Percentiles rank a stretch among this genome's conserved stretches.
phyloP scores from a whole-genome alignment of 1,284 basidiomycete genomes.

The Papiliotrema terrestris region DNA sequence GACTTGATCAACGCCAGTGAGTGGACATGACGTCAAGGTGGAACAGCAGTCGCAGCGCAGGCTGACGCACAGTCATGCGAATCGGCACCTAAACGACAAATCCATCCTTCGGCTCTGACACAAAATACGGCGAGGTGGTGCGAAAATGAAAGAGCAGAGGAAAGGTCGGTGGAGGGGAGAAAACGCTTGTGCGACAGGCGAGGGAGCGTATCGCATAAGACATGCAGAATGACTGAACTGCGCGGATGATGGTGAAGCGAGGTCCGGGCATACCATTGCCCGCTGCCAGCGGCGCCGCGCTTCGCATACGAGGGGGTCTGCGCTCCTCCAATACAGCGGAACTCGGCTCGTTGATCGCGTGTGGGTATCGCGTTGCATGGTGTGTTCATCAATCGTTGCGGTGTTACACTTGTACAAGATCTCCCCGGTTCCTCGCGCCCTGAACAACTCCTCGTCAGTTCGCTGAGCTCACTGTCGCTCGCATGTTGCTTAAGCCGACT shows the following conservation, averaged over 20 bases:
- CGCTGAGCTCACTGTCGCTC: too few relatives aligned
- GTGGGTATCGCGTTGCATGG: background rate
- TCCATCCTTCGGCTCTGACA: too few relatives aligned
- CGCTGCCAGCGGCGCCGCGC: too few relatives aligned
- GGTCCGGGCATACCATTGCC: too few relatives aligned
- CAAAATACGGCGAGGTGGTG: background rate
- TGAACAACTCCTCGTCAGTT: too few relatives aligned
- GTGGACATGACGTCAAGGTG: conserved; percentile 46
- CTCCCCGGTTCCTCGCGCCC: background rate
- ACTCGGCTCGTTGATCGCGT: background rate
- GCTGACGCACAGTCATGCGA: conserved; percentile 21
- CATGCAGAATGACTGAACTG: background rate
- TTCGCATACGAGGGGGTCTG: too few relatives aligned
- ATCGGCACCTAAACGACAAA: conserved; percentile 15
- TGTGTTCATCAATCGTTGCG: background rate
- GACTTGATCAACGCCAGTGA: conserved; percentile 92
- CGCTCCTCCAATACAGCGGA: too few relatives aligned
- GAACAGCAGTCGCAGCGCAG: too few relatives aligned
- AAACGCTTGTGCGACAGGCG: background rate
- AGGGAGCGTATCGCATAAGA: background rate
- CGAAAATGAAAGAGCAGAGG: background rate
- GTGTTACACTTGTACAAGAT: background rate
- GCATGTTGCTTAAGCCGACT: background rate
- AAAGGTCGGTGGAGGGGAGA: background rate
- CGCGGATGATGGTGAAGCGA: background rate